Evolutionary conservation across 805 yeast genomes (phyloP).

Genomic region (Metschnikowia noctiluminum): DNA sequence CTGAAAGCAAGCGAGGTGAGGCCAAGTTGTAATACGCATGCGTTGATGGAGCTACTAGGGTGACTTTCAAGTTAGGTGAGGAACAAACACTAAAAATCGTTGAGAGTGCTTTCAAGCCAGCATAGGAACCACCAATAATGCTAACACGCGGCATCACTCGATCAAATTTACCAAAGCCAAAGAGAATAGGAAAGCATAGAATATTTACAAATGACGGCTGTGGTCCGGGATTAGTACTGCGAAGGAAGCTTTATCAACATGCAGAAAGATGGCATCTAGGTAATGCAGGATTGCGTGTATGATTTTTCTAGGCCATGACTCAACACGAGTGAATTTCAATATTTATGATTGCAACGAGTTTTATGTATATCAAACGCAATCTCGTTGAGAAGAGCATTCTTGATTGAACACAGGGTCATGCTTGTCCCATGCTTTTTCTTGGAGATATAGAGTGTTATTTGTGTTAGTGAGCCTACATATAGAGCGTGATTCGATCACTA

Average conservation of each 20-base stretch:
- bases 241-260: neutral
- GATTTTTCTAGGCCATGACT: too few species aligned
- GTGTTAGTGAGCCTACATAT: neutral
- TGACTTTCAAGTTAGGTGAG: slow-evolving; percentile 13
- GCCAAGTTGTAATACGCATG: slow-evolving; percentile 25
- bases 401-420: too few species aligned
- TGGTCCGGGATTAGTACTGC: neutral
- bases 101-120: slow-evolving; percentile 28
- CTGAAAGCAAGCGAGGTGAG: slow-evolving; percentile 32
- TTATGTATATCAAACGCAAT: too few species aligned
- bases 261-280: neutral
- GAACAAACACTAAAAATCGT: slow-evolving; percentile 11
- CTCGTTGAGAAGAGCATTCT: too few species aligned
- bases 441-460: too few species aligned
- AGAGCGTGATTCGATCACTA: neutral
- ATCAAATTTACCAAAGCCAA: neutral
- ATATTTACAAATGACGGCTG: neutral
- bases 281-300: too few species aligned
- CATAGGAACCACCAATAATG: slow-evolving; percentile 38
- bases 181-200: neutral
- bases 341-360: too few species aligned
- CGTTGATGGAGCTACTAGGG: slow-evolving; percentile 25
- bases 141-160: slow-evolving; percentile 19
- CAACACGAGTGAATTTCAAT: too few species aligned
- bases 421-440: too few species aligned